Evolutionary conservation across 192 early-diverging fungal species (phyloP), one percentile per base, ranked within the genome.

Genomic region (Umbelopsis vinacea): DNA sequence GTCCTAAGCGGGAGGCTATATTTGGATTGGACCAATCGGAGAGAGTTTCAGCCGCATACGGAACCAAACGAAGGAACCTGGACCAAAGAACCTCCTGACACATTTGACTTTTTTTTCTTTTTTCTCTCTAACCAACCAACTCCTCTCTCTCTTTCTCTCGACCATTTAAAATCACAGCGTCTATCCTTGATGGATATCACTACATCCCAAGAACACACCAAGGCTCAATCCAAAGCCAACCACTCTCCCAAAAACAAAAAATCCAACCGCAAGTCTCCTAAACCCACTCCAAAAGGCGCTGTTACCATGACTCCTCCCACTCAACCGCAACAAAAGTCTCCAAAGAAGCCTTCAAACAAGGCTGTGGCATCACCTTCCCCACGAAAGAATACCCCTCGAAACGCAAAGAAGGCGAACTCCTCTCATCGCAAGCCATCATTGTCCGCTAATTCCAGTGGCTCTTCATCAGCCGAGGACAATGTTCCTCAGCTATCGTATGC

Each of bases 11-110:
- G 48, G 48, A 50, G 48, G 5, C n/a, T 50, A 15, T 19, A 46
- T 15, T 5, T 14, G 19, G n/a, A 63, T 8, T 63, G 57, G 33
- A 63, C 57, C 57, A 63, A 63, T 63, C 57, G 57, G 57, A 63
- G 26, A 10, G 48, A 8, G 15, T 19, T 37, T 63, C 57, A 35
- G n/a, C 33, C 57, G 4, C 57, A 63, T 37, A 63, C 57, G 17
- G 33, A 35, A 63, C 40, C 33, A 63, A 63, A 63, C 26, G 33
- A 63, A 26, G 33, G 26, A 37, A 37, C 15, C 26, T 35, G 48
- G 17, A 10, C 17, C n/a, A 17, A 15, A n/a, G 15, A 21, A 21
- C 48, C 57, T 63, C 57, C 57, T 63, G 57, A 63, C 57, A 37
- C 14, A 35, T 10, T 63, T 15, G 15, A n/a, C n/a, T n/a, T n/a